phyloP scores from a whole-genome alignment of 78 protist genomes.

The Emiliania huxleyi region DNA sequence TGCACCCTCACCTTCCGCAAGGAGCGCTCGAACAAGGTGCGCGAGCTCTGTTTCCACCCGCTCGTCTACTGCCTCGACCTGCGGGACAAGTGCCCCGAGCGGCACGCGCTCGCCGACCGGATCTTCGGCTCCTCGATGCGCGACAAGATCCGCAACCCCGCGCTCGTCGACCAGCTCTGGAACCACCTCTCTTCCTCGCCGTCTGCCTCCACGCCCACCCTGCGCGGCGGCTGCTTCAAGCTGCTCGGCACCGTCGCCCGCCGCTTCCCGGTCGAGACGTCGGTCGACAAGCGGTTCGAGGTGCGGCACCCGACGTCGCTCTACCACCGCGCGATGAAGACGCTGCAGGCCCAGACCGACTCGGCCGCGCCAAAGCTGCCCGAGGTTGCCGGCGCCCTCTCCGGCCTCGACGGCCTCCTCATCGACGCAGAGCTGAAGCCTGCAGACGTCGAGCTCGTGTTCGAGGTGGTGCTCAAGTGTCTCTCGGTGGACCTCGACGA shows the following conservation, averaged over 20 bases:
- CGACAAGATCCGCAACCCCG: not conserved
- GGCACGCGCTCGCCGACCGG: not conserved
- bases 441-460: not conserved
- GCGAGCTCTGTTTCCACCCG: not conserved
- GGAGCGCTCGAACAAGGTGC: not conserved
- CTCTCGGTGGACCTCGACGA: not conserved
- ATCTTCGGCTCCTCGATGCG: not conserved
- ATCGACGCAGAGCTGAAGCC: not conserved
- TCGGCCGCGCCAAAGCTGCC: not conserved
- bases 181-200: not conserved
- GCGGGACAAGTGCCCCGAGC: not conserved
- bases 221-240: not conserved
- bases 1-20: not conserved
- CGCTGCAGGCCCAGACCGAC: not conserved
- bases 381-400: not conserved
- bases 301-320: not conserved
- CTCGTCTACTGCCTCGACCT: not conserved
- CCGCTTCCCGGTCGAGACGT: not conserved
- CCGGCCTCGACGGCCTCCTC: not conserved
- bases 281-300: not conserved
- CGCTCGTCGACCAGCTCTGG: not conserved
- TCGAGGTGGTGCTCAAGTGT: not conserved
- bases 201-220: not conserved
- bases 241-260: not conserved
- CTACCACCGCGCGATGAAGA: not conserved